Percentiles rank a stretch among this genome's conserved stretches.
Conservation (phyloP, 179 eudicot genomes). For the Dionaea muscipula region DNA sequence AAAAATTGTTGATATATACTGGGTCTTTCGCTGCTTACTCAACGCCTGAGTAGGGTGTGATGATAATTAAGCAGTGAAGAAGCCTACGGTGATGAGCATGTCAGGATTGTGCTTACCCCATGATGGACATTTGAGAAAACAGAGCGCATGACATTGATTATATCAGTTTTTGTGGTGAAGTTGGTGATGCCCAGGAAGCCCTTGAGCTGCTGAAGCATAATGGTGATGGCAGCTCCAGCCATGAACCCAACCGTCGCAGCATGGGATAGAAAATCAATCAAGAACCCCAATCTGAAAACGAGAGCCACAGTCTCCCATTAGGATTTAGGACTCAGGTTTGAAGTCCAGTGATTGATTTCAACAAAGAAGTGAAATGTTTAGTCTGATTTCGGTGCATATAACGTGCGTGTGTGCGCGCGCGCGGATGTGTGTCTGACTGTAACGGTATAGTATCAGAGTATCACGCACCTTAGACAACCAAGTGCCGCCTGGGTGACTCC, state of each 20-base stretch:
- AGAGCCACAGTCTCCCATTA: neutral
- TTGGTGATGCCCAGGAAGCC: conserved; percentile 61
- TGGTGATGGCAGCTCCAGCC: conserved; percentile 85
- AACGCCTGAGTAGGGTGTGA: too few species aligned
- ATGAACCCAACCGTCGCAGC: conserved; percentile 81
- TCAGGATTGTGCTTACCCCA: conserved; percentile 27
- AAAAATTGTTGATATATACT: too few species aligned
- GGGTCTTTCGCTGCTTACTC: too few species aligned
- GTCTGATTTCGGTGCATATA: neutral
- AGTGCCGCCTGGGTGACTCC: conserved; percentile 64
- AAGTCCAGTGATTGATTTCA: neutral
- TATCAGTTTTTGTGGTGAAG: conserved; percentile 63
- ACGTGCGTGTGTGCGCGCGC: too few species aligned
- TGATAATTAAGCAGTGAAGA: neutral
- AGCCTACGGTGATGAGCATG: neutral
- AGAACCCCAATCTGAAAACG: conserved; percentile 52
- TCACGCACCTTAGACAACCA: conserved; percentile 52
- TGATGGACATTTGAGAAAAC: conserved; percentile 42
- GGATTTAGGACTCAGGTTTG: neutral
- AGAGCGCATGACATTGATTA: conserved; percentile 54
- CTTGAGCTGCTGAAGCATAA: conserved; percentile 68
- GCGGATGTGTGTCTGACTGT: too few species aligned
- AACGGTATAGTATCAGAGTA: too few species aligned
- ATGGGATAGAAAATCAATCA: conserved; percentile 71
- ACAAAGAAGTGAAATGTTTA: neutral